Base-by-base conservation (phyloP, 768 basidiomycete species). In the Tylopilus rubrobrunneus region DNA sequence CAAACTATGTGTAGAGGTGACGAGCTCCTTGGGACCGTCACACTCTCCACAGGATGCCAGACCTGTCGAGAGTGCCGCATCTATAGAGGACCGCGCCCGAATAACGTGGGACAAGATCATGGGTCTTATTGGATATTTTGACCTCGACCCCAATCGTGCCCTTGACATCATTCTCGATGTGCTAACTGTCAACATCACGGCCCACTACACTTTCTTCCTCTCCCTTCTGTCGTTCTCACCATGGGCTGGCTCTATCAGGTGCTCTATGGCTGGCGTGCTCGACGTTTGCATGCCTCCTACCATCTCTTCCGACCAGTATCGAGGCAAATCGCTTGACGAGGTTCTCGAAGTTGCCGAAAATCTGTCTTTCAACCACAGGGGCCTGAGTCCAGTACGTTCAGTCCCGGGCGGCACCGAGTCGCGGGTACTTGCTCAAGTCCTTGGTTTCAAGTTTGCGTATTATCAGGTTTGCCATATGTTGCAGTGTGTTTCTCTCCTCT, bases 401-500 rank as follows among this genome's bases (percentile, higher is more conserved):
- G 25, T 49, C 49, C 39, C 62, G 50, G 62, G 65, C 14, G 60
- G 63, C 5, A 64, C 65, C 27, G 75, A 81, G 48, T 76, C 85
- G 25, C 78, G 82, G 48, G 86, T 91, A 21, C 73, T 91, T 52
- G 86, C 92, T 14, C 94, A 99, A 72, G 89, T 98, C 7, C 75
- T 99, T 21, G 97, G 97, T n/a, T 98, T 98, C 80, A 99, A 99
- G 71, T 96, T 97, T 63, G 79, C 81, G 9, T 85, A 87, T 67
- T 95, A 96, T 70, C 87, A 95, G 74, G 95, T 93, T 58, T 45
- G 79, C 62, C 53, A 41, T 56, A 43, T 27, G n/a, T 36, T 40
- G 10, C 34, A 15, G 14, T 17, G 21, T 39, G 39, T 42, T 19
- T 52, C 43, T 50, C 39, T 46, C 36, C 34, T 61, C 60, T 70